phyloP scores from a whole-genome alignment of 106 monocot genomes.

The Dioscorea dumetorum region DNA sequence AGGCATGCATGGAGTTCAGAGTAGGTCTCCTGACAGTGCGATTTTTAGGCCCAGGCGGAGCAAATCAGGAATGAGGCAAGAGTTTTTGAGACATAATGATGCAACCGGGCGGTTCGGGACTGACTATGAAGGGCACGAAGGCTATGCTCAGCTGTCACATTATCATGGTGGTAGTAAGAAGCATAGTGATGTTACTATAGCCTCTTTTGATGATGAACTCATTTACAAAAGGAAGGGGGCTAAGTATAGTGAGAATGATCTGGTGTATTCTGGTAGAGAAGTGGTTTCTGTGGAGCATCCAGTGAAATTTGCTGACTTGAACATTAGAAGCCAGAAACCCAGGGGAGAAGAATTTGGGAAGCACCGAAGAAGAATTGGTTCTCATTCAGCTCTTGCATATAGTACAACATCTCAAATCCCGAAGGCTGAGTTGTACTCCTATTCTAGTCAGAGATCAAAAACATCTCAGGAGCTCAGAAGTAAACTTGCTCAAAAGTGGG shows the following conservation, averaged over 20 bases:
- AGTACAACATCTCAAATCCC: not conserved
- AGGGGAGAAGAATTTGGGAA: slow-evolving; percentile 10
- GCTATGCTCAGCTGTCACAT: not conserved
- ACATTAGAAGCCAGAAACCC: slow-evolving; percentile 23
- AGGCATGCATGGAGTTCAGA: not conserved
- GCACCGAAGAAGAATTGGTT: slow-evolving; percentile 2
- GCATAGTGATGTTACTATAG: slow-evolving; percentile 27
- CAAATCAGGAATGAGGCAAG: slow-evolving; percentile 31
- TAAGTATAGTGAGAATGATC: slow-evolving; percentile 26
- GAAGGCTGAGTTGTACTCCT: slow-evolving; percentile 3
- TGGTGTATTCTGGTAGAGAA: slow-evolving; percentile 9
- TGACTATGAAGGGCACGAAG: slow-evolving; percentile 9
- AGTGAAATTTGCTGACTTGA: slow-evolving; percentile 17
- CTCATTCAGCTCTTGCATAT: not conserved
- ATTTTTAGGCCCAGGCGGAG: not conserved
- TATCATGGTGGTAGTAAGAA: slow-evolving; percentile 15
- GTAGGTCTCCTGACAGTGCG: not conserved
- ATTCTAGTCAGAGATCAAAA: slow-evolving; percentile 16
- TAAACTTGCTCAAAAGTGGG: slow-evolving; percentile 14
- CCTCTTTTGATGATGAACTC: slow-evolving; percentile 31
- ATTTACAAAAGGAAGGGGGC: slow-evolving; percentile 14
- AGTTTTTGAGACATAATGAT: slow-evolving; percentile 8
- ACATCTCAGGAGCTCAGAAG: slow-evolving; percentile 21
- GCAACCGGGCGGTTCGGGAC: not conserved
- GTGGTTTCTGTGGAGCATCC: slow-evolving; percentile 6